Conservation (phyloP, 2,329 filamentous ascomycete species). For the Fusarium graminum region DNA sequence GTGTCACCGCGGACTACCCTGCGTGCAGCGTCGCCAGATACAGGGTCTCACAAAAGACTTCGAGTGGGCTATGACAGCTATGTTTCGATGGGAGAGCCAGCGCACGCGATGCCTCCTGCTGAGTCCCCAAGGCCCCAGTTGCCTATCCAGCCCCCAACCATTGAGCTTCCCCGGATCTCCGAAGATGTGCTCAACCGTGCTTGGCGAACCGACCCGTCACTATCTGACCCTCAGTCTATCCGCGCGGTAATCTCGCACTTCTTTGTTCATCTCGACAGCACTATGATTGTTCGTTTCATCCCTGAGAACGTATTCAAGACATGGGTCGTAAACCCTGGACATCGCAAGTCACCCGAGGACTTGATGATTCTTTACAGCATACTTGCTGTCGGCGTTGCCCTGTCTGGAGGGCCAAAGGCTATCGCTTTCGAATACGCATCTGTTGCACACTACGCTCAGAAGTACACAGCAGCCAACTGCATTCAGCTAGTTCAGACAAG, state of each 20-base stretch:
- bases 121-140: constrained; percentile 56
- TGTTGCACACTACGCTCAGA: constrained; percentile 69
- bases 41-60: constrained; percentile 62
- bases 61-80: constrained; percentile 63
- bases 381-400: constrained; percentile 56
- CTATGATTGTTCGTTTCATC: constrained; percentile 58
- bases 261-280: constrained; percentile 58
- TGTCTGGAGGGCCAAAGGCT: constrained; percentile 55
- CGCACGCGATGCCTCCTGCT: constrained; percentile 49
- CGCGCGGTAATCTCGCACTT: constrained; percentile 57
- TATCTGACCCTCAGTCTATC: constrained; percentile 58
- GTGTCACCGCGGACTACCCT: constrained; percentile 61
- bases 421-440: constrained; percentile 59
- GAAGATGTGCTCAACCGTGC: constrained; percentile 63
- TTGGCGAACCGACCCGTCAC: constrained; percentile 65
- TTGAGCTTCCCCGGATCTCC: constrained; percentile 62
- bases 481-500: constrained; percentile 76
- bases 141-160: constrained; percentile 53
- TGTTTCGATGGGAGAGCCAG: constrained; percentile 53
- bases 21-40: constrained; percentile 52
- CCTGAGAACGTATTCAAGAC: constrained; percentile 57
- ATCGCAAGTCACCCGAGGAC: constrained; percentile 58
- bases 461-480: constrained; percentile 46
- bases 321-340: constrained; percentile 54
- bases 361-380: constrained; percentile 62